Base-by-base conservation (phyloP, 768 basidiomycete genomes). In the Russula abietina region DNA sequence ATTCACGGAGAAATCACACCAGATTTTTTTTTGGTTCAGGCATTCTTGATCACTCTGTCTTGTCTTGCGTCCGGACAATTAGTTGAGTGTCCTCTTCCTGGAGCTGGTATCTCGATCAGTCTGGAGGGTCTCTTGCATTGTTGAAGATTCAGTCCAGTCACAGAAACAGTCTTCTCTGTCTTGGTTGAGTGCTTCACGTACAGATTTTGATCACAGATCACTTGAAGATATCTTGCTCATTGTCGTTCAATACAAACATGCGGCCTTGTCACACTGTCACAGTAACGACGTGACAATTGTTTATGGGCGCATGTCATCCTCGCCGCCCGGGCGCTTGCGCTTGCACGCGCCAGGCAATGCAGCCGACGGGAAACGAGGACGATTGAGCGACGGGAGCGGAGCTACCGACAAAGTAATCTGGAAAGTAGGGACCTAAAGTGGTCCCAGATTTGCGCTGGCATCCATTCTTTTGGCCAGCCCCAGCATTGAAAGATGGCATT, bases 21-120 rank as follows among this genome's bases (percentile, higher is more conserved):
- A 22, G 48, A 22, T 43, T 14, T 14, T 30, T 60, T 46, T 7
- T 24, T 55, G 38, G 38, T 50, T 49, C 22, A 60, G 26, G 49
- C 36, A 16, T 55, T 64, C 58, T 64, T 64, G 53, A 55, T 64
- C 63, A 64, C 63, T 64, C 63, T 63, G 38, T 33, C 62, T 64
- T 64, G 63, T 43, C 59, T 60, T 43, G 38, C 33, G 32, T 60
- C 54, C 41, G 24, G 63, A 60, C 58, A 9, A 45, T 54, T 36
- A 19, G 9, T 64, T 60, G 39, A 30, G 16, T 39, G 58, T 51
- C 63, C 54, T 56, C 54, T 60, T 64, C 45, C 19, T 12, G 48
- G 58, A 60, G 63, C 39, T 24, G 19, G 17, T 64, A 46, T 4
- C 32, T 64, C 45, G 58, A 39, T 55, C 54, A 56, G 32, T 49